These are phyloP conservation scores for Gastrolobium bilobum DNA, from an alignment of 306 rosid genomes.

Conservation along the genomic window DNA sequence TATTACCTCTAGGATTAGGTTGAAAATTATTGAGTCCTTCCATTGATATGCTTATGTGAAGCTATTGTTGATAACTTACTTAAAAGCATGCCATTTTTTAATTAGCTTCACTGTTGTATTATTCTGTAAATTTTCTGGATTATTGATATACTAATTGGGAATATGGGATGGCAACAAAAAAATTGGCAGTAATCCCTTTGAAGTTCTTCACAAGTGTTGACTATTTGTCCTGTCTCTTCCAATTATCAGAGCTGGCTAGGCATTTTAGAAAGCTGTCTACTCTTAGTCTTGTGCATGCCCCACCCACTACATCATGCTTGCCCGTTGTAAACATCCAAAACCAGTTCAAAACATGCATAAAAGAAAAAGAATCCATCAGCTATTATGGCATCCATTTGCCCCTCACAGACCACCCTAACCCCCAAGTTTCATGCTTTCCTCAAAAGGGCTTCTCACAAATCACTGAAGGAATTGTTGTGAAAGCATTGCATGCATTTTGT, in stretches of 20 bases:
- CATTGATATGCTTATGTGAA: too few relatives aligned
- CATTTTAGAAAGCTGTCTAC: constrained; percentile 54
- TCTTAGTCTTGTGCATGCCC: constrained; percentile 39
- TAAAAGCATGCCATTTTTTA: not conserved
- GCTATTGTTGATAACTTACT: not conserved
- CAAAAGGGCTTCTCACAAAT: constrained; percentile 82
- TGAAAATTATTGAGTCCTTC: too few relatives aligned
- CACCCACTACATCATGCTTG: constrained; percentile 14
- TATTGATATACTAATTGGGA: too few relatives aligned
- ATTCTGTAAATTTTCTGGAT: not conserved
- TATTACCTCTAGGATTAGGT: too few relatives aligned
- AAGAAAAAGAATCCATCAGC: constrained; percentile 56
- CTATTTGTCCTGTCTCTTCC: not conserved
- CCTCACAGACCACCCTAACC: constrained; percentile 66
- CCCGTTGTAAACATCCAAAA: constrained; percentile 38
- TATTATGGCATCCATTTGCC: constrained; percentile 39
- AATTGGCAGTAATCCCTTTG: not conserved
- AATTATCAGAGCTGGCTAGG: constrained; percentile 59
- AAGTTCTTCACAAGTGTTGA: constrained; percentile 4
- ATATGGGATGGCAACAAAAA: not conserved
- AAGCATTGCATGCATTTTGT: constrained; percentile 75
- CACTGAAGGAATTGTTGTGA: constrained; percentile 64
- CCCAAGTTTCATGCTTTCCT: constrained; percentile 71
- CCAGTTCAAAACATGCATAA: constrained; percentile 56
- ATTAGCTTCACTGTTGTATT: not conserved